Evolutionary conservation across 257 asterid species (phyloP).

Genomic region (Gentiana dahurica): DNA sequence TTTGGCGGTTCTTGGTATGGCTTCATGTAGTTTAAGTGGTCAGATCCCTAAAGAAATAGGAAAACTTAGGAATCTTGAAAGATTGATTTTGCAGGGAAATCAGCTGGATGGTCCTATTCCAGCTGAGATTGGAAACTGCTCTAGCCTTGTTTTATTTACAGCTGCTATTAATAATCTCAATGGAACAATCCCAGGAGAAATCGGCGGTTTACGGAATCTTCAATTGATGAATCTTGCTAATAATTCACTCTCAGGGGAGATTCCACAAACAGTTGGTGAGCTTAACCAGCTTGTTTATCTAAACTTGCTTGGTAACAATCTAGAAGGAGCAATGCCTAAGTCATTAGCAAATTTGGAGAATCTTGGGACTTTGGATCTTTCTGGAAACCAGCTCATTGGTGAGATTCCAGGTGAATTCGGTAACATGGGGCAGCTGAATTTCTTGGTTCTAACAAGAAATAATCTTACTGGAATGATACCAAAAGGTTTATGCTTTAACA

Average conservation of each 20-base stretch:
- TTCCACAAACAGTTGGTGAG: conserved; percentile 43
- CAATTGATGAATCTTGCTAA: conserved; percentile 55
- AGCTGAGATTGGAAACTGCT: conserved; percentile 42
- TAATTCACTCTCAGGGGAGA: conserved; percentile 56
- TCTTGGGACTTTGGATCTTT: conserved; percentile 54
- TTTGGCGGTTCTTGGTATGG: conserved; percentile 49
- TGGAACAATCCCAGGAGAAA: conserved; percentile 52
- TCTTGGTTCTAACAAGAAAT: conserved; percentile 57
- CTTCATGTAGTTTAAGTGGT: conserved; percentile 60
- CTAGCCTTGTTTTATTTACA: conserved; percentile 44
- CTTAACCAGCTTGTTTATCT: conserved; percentile 39
- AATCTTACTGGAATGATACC: conserved; percentile 63
- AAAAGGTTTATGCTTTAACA: conserved; percentile 36
- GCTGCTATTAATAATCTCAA: conserved; percentile 54
- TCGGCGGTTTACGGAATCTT: conserved; percentile 35
- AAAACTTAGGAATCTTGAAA: conserved; percentile 23
- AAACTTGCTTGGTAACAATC: conserved; percentile 61
- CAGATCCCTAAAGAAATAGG: conserved; percentile 59
- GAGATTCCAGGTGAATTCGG: conserved; percentile 61
- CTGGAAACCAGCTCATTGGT: conserved; percentile 56
- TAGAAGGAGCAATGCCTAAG: conserved; percentile 56
- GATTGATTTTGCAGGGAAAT: conserved; percentile 53
- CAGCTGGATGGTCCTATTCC: conserved; percentile 59
- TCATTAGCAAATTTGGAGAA: conserved; percentile 30
- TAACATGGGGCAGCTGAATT: conserved; percentile 30